These are phyloP conservation scores for Cercospora zeae-maydis DNA, from an alignment of 2,329 filamentous ascomycete species.

Conservation along the genomic window DNA sequence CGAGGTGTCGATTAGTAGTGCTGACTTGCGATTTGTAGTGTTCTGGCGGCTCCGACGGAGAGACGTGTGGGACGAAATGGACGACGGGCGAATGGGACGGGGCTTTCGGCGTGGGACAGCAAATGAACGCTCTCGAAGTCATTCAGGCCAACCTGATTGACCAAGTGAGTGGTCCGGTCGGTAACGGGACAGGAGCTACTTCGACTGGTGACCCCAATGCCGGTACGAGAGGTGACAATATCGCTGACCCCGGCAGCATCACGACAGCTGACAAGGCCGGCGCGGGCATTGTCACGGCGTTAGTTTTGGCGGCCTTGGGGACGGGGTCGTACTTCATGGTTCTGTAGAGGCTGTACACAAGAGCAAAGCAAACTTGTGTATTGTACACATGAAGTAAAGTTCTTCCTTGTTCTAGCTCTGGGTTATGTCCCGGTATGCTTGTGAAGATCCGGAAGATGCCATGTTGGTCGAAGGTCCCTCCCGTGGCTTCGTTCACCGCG, in stretches of 20 bases:
- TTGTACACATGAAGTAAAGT: background rate
- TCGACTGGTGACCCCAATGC: constrained; percentile 17
- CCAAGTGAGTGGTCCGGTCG: constrained; percentile 40
- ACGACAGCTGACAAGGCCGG: constrained; percentile 24
- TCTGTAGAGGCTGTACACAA: background rate
- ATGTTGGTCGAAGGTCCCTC: background rate
- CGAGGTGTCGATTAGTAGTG: constrained; percentile 37
- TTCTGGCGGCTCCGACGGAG: constrained; percentile 44
- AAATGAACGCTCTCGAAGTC: constrained; percentile 52
- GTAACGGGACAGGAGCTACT: constrained; percentile 43
- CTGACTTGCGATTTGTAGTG: constrained; percentile 40
- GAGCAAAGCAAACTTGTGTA: background rate
- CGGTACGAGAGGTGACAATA: constrained; percentile 9
- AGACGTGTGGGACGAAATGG: constrained; percentile 44
- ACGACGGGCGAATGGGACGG: constrained; percentile 43
- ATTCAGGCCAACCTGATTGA: constrained; percentile 42
- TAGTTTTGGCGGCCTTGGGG: constrained; percentile 12
- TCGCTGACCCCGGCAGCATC: constrained; percentile 17
- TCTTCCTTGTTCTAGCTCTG: background rate
- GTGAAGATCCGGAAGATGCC: background rate
- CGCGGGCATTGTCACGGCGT: constrained; percentile 22
- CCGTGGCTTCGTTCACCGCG: background rate
- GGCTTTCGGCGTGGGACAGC: constrained; percentile 50
- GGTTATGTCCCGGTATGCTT: background rate
- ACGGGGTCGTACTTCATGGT: constrained; percentile 10